Conservation (phyloP, 139 green algal species). For the Volvox africanus region DNA sequence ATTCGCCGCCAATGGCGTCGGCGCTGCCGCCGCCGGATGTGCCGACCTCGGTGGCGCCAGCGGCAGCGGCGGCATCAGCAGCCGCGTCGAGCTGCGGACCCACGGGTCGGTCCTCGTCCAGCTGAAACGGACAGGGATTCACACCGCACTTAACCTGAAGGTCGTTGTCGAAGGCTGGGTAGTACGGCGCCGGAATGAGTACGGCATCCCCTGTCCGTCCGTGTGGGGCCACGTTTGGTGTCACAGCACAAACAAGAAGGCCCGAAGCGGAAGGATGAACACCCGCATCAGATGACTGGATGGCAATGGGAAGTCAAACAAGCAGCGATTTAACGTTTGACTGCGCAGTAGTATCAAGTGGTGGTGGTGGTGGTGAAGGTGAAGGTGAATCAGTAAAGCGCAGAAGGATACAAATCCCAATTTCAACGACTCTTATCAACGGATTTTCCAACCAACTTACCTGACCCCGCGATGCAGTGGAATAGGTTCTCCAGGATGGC, state of each 20-base stretch:
- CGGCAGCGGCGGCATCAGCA: constrained; percentile 7
- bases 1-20: background rate
- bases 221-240: too few relatives aligned
- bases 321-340: too few relatives aligned
- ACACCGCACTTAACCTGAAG: constrained; percentile 65
- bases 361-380: too few relatives aligned
- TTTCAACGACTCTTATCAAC: background rate
- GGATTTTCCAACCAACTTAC: background rate
- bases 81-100: constrained; percentile 49
- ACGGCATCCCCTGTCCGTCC: constrained; percentile 57
- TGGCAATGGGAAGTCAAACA: too few relatives aligned
- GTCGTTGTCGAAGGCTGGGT: constrained; percentile 88
- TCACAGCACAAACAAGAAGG: too few relatives aligned
- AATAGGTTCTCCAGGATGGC: constrained; percentile 77
- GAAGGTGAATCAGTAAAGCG: too few relatives aligned
- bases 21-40: background rate
- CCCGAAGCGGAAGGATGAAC: too few relatives aligned
- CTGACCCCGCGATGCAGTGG: constrained; percentile 24
- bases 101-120: constrained; percentile 52
- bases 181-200: constrained; percentile 85
- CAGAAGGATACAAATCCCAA: too few relatives aligned
- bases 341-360: too few relatives aligned
- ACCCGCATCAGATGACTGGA: too few relatives aligned
- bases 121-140: constrained; percentile 64
- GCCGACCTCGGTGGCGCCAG: background rate